Base-by-base conservation (phyloP, 768 basidiomycete species). In the Postia placenta region DNA sequence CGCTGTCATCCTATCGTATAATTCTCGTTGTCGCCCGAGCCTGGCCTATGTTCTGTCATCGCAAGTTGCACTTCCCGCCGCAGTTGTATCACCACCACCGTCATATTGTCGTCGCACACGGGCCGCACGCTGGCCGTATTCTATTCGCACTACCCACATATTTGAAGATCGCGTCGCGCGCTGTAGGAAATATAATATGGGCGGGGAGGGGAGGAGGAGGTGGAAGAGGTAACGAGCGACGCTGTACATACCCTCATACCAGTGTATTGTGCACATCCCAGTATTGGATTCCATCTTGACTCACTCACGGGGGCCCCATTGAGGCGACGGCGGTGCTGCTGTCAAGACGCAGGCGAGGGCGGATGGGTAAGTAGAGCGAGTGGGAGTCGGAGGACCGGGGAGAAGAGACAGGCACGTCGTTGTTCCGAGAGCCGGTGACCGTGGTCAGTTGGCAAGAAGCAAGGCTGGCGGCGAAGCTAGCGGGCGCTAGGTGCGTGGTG, bases 71-170 rank as follows among this genome's bases (percentile, higher is more conserved):
- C 49, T 39, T 47, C 15, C 30, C 7, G 57, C 56, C 56, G 28
- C 56, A 58, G 44, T 48, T 61, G 58, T 61, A 63, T 51, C 60
- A 61, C 55, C 62, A 61, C 55, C 60, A 50, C 35, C 41, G 11
- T 38, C 49, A 20, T 22, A 38, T 7, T 4, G 11, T 11, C 11
- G 19, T 22, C 42, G 19, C 24, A 35, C 40, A 47, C 41, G 45
- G 52, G 37, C 39, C 53, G 24, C 28, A 33, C 30, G 30, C 46
- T 44, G 48, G 53, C 33, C 49, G 42, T 52, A 55, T 49, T 49
- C 50, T 53, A 51, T 53, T 51, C 42, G 49, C 38, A 45, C 27
- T 41, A 49, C 42, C 47, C 39, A 50, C 30, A 15, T 55, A 51
- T 55, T 58, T 48, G 44, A 27, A 15, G 9, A 33, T 15, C 30